phyloP scores from a whole-genome alignment of 768 basidiomycete genomes.

The Coprinopsis sp. region DNA sequence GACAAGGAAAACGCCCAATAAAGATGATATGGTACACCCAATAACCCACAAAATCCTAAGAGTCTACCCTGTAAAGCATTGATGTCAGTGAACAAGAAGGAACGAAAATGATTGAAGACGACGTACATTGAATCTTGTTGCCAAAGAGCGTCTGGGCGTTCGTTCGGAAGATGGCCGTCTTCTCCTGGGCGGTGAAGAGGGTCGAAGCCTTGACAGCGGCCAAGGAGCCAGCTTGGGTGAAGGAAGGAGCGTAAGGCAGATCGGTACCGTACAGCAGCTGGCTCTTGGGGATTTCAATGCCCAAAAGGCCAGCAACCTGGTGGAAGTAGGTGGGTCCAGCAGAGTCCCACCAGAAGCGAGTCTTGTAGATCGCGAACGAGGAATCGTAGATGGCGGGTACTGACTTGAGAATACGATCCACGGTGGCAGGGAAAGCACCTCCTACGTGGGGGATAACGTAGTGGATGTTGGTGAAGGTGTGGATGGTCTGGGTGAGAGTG shows the following conservation, averaged over 20 bases:
- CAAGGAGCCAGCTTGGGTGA: constrained; percentile 18
- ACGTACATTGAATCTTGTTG: background rate
- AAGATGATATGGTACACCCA: too few species aligned
- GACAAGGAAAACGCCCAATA: too few species aligned
- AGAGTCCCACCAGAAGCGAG: constrained; percentile 34
- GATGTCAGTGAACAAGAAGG: background rate
- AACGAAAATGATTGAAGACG: too few species aligned
- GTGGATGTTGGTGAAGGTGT: constrained; percentile 29
- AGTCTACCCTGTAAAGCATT: too few species aligned
- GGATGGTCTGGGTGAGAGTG: constrained; percentile 23
- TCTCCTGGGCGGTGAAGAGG: constrained; percentile 18
- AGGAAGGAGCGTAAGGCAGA: constrained; percentile 23
- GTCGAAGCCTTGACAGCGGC: constrained; percentile 17
- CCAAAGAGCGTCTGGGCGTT: constrained; percentile 16
- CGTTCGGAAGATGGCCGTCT: constrained; percentile 16
- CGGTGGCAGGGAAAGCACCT: constrained; percentile 28
- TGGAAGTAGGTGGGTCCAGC: constrained; percentile 34
- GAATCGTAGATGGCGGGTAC: constrained; percentile 27
- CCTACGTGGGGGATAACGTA: constrained; percentile 32
- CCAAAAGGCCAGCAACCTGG: constrained; percentile 27
- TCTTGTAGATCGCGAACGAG: constrained; percentile 25
- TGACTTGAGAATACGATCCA: constrained; percentile 29
- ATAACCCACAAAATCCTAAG: too few species aligned
- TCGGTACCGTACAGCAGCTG: constrained; percentile 33
- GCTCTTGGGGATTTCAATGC: constrained; percentile 24